These are phyloP conservation scores for Heliocybe sulcata DNA, from an alignment of 1,284 basidiomycete species.

Conservation along the genomic window DNA sequence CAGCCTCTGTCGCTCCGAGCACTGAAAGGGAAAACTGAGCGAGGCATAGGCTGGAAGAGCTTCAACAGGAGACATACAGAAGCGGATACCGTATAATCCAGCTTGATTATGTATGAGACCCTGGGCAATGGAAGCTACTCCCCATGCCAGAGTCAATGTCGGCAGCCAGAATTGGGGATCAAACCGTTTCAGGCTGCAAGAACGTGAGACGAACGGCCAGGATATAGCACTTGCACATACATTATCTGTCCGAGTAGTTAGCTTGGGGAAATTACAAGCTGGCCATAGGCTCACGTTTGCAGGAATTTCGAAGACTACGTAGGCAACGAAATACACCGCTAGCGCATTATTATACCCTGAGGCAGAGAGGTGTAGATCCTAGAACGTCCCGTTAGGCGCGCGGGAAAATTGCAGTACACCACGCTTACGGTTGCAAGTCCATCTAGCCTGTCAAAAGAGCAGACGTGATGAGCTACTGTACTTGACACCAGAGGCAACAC, in stretches of 20 bases:
- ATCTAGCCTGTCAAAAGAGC: conserved; percentile 11
- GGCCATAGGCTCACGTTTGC: conserved; percentile 41
- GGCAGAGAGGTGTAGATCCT: conserved; percentile 40
- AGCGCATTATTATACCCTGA: conserved; percentile 53
- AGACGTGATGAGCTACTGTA: background rate
- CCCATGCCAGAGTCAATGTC: conserved; percentile 50
- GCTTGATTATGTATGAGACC: conserved; percentile 51
- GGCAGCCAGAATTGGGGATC: conserved; percentile 56
- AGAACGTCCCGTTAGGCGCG: background rate
- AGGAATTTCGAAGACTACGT: conserved; percentile 66
- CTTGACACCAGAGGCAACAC: background rate
- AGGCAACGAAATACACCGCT: conserved; percentile 62
- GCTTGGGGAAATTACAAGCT: background rate
- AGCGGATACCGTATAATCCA: conserved; percentile 48
- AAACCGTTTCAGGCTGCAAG: conserved; percentile 43
- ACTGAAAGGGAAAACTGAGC: conserved; percentile 24
- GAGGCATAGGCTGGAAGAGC: background rate
- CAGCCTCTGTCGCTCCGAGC: conserved; percentile 47
- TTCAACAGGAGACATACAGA: conserved; percentile 25
- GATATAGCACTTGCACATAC: background rate
- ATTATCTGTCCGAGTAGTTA: background rate
- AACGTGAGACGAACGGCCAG: conserved; percentile 2
- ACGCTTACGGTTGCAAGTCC: conserved; percentile 14
- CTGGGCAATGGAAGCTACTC: conserved; percentile 50
- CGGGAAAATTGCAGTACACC: background rate